phyloP scores from a whole-genome alignment of 163 green algal species.

The Prototheca stagnorum region DNA sequence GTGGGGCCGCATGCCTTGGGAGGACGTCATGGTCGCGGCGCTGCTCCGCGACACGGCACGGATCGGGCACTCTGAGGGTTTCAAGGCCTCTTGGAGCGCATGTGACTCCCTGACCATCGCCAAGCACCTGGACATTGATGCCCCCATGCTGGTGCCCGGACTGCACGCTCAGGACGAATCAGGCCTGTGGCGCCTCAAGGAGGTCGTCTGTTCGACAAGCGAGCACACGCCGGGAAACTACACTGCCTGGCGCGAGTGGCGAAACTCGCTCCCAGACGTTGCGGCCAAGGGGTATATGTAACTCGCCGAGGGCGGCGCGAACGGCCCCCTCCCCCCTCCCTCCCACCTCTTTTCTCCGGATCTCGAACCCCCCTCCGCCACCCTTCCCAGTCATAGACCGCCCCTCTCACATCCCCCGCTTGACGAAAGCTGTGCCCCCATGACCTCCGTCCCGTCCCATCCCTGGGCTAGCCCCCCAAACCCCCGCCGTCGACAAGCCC shows the following conservation, averaged over 20 bases:
- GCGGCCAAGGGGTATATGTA: conserved; percentile 12
- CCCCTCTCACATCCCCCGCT: too few relatives aligned
- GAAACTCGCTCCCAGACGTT: conserved; percentile 22
- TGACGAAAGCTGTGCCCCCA: too few relatives aligned
- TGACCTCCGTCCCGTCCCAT: too few relatives aligned
- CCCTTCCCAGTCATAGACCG: too few relatives aligned
- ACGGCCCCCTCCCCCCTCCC: too few relatives aligned
- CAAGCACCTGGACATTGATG: conserved; percentile 22
- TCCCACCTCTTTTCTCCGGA: too few relatives aligned
- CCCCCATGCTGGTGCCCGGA: conserved; percentile 8
- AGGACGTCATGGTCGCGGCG: conserved; percentile 15
- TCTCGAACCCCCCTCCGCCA: too few relatives aligned
- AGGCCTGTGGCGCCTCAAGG: conserved; percentile 14
- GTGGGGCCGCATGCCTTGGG: conserved; percentile 24
- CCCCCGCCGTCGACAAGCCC: too few relatives aligned
- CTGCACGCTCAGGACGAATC: conserved; percentile 12
- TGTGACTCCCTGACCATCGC: conserved; percentile 9
- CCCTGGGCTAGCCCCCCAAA: too few relatives aligned
- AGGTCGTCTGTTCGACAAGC: conserved; percentile 10
- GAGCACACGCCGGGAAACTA: conserved; percentile 9
- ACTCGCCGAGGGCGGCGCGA: background rate
- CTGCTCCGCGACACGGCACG: conserved; percentile 3
- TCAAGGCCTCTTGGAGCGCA: conserved; percentile 17
- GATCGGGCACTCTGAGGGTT: conserved; percentile 16
- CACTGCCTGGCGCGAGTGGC: conserved; percentile 11